phyloP scores from a whole-genome alignment of 345 rosid species.

The Abelmoschus esculentus region DNA sequence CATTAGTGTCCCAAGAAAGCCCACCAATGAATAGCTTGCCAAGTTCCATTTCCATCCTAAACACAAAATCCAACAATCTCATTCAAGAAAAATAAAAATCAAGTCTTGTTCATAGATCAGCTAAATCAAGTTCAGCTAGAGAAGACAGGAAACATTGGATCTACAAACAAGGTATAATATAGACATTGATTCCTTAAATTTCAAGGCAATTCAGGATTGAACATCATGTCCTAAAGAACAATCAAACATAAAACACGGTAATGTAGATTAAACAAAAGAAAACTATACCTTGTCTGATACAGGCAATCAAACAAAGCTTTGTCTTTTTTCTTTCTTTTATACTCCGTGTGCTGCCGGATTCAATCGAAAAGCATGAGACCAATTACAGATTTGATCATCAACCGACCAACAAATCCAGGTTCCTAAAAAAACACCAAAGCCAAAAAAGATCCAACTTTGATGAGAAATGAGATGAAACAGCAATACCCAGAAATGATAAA shows the following conservation, averaged over 20 bases:
- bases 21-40: slow-evolving; percentile 96
- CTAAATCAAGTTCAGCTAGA: not conserved
- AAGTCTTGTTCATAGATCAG: too few relatives aligned
- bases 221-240: slow-evolving; percentile 9
- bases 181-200: slow-evolving; percentile 7
- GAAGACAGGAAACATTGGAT: slow-evolving; percentile 15
- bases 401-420: slow-evolving; percentile 35
- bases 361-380: slow-evolving; percentile 25
- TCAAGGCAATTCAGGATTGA: slow-evolving; percentile 11
- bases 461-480: slow-evolving; percentile 7
- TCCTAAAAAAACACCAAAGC: slow-evolving; percentile 21
- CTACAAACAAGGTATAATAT: slow-evolving; percentile 5
- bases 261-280: slow-evolving; percentile 33
- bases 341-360: slow-evolving; percentile 39
- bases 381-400: slow-evolving; percentile 23
- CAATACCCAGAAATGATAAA: slow-evolving; percentile 19
- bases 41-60: slow-evolving; percentile 74
- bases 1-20: slow-evolving; percentile 88
- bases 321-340: slow-evolving; percentile 1
- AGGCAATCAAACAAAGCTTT: slow-evolving; percentile 21
- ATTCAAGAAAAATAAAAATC: slow-evolving; percentile 13
- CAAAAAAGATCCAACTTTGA: slow-evolving; percentile 4
- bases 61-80: slow-evolving; percentile 67
- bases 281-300: slow-evolving; percentile 31
- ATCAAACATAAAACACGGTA: slow-evolving; percentile 21